A percentile compares a stretch with the other conserved stretches of the same genome.
phyloP scores from a whole-genome alignment of 352 stramenopile genomes.

The Globisporangium orthogonon region DNA sequence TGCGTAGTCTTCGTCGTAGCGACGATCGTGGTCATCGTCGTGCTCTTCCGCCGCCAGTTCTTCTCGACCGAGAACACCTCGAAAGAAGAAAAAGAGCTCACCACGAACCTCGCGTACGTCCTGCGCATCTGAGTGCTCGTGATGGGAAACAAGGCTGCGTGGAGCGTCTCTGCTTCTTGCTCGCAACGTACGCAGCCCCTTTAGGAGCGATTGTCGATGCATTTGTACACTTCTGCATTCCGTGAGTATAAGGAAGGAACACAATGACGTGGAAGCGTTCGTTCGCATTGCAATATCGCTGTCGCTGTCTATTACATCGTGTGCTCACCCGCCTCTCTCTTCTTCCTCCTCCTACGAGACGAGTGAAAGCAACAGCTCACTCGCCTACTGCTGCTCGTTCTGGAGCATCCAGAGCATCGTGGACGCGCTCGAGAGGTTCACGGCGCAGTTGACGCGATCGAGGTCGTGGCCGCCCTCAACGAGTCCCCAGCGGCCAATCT shows the following conservation, averaged over 20 bases:
- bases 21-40: slow-evolving; percentile 26
- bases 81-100: slow-evolving; percentile 50
- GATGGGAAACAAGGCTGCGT: background rate
- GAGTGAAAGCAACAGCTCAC: background rate
- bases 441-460: slow-evolving; percentile 80
- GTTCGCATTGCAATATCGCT: background rate
- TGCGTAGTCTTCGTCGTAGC: slow-evolving; percentile 42
- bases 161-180: background rate
- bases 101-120: slow-evolving; percentile 47
- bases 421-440: slow-evolving; percentile 79
- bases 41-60: slow-evolving; percentile 35
- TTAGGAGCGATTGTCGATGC: background rate
- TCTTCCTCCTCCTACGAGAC: background rate
- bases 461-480: slow-evolving; percentile 87
- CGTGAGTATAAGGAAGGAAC: background rate
- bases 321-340: background rate
- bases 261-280: background rate
- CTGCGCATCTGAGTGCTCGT: slow-evolving; percentile 5
- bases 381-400: slow-evolving; percentile 41
- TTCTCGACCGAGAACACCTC: slow-evolving; percentile 16
- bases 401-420: slow-evolving; percentile 82
- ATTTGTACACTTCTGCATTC: background rate
- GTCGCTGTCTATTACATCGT: background rate
- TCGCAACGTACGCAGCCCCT: background rate
- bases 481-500: slow-evolving; percentile 85